Evolutionary conservation across 2,329 filamentous ascomycete species (phyloP).

Genomic region (Penicillium concentricum): DNA sequence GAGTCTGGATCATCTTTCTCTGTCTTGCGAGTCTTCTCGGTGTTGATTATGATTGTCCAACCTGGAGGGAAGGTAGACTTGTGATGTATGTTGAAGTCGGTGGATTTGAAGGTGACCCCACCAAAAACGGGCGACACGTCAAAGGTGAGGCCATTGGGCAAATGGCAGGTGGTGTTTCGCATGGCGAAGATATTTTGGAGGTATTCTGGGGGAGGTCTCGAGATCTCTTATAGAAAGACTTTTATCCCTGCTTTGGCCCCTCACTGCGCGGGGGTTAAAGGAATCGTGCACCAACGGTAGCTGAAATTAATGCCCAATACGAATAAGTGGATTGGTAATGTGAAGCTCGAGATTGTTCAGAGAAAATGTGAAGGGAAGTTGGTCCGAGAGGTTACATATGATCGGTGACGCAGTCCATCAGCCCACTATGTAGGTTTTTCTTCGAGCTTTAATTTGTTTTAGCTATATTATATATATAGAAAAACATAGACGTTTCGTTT

Average conservation of each 20-base stretch:
- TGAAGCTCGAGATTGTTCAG: neutral
- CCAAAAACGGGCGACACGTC: slow-evolving; percentile 83
- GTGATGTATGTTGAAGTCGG: slow-evolving; percentile 65
- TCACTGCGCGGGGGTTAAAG: slow-evolving; percentile 6
- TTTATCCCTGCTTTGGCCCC: slow-evolving; percentile 6
- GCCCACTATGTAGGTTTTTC: neutral
- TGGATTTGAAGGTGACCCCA: slow-evolving; percentile 85
- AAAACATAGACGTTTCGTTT: too few species aligned
- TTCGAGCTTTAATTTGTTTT: neutral
- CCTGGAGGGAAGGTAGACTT: slow-evolving; percentile 69
- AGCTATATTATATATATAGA: neutral
- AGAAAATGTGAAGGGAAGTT: neutral
- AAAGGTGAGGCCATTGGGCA: slow-evolving; percentile 85
- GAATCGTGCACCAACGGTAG: neutral
- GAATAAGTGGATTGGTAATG: slow-evolving; percentile 4
- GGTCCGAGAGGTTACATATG: neutral
- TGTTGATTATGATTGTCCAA: slow-evolving; percentile 86
- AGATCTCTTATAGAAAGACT: neutral
- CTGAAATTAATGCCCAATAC: neutral
- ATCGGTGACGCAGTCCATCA: slow-evolving; percentile 7
- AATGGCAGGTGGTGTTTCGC: slow-evolving; percentile 46
- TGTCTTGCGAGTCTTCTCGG: slow-evolving; percentile 49
- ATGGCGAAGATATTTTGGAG: slow-evolving; percentile 18
- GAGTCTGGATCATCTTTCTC: slow-evolving; percentile 9
- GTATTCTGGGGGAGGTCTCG: neutral